Evolutionary conservation across 768 basidiomycete genomes (phyloP).

Genomic region (Phanerochaete sordida): DNA sequence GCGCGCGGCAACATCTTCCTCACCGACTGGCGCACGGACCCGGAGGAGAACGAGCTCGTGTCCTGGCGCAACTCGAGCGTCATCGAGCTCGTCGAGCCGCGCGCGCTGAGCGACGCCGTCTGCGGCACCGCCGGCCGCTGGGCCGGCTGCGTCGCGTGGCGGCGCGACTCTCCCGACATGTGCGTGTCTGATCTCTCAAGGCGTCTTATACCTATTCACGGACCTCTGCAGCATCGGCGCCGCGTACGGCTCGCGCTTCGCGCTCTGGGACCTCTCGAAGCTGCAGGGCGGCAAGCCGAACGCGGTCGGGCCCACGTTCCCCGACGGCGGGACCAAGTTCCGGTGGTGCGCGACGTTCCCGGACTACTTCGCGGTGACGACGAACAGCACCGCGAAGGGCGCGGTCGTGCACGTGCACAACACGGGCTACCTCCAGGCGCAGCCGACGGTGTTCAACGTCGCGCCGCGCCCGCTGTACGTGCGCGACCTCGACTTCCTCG

Average conservation of each 20-base stretch:
- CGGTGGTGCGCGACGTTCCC: constrained; percentile 78
- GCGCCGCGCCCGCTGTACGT: constrained; percentile 61
- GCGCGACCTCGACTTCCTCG: constrained; percentile 76
- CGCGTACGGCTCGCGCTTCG: constrained; percentile 66
- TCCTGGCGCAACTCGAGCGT: constrained; percentile 60
- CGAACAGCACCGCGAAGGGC: constrained; percentile 53
- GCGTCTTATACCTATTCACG: constrained; percentile 1
- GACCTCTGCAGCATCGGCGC: constrained; percentile 60
- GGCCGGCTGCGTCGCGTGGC: constrained; percentile 68
- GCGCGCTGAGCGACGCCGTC: constrained; percentile 50
- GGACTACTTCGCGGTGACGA: constrained; percentile 75
- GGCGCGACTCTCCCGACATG: constrained; percentile 68
- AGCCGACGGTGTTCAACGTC: constrained; percentile 57
- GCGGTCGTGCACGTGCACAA: constrained; percentile 72
- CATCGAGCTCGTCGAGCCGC: constrained; percentile 71
- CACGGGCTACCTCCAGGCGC: constrained; percentile 56
- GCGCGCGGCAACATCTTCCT: constrained; percentile 69
- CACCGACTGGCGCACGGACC: constrained; percentile 82
- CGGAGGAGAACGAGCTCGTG: constrained; percentile 44
- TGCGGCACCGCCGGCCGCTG: constrained; percentile 43
- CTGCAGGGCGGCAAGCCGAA: constrained; percentile 72
- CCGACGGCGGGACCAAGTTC: constrained; percentile 66
- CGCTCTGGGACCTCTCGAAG: constrained; percentile 73
- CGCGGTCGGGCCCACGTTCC: constrained; percentile 57
- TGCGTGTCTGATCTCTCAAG: constrained; percentile 34